Conservation (phyloP, 2,329 filamentous ascomycete species). For the Chaetomiaceae sp. region DNA sequence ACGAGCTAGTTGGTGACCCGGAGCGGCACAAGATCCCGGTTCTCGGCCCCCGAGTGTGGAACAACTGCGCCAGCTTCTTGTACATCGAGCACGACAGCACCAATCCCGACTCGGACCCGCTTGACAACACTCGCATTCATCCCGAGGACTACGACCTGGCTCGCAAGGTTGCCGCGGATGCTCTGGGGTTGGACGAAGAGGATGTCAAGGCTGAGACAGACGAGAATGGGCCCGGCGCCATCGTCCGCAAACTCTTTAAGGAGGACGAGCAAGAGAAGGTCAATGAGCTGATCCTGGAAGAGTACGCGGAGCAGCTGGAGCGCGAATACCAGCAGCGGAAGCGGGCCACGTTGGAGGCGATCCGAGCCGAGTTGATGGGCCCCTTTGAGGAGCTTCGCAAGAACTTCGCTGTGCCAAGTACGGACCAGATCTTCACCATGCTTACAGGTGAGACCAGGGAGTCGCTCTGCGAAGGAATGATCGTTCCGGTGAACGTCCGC, state of each 20-base stretch:
- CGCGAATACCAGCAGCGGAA: conserved; percentile 91
- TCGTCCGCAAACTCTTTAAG: conserved; percentile 91
- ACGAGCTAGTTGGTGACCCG: conserved; percentile 83
- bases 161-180: conserved; percentile 97
- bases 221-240: conserved; percentile 82
- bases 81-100: conserved; percentile 84
- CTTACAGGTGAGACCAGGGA: conserved; percentile 89
- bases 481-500: conserved; percentile 82
- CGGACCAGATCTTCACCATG: conserved; percentile 90
- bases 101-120: conserved; percentile 77
- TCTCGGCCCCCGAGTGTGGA: conserved; percentile 87
- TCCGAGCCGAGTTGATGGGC: conserved; percentile 84
- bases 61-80: conserved; percentile 94
- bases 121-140: conserved; percentile 95
- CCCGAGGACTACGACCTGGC: conserved; percentile 98
- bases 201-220: conserved; percentile 93
- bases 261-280: conserved; percentile 92
- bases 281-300: conserved; percentile 91
- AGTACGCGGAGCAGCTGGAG: conserved; percentile 94
- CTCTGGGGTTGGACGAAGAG: conserved; percentile 92
- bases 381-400: conserved; percentile 93
- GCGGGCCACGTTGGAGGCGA: conserved; percentile 91
- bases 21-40: conserved; percentile 73
- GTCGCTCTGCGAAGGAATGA: conserved; percentile 82
- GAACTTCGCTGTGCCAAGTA: conserved; percentile 64